A percentile compares a stretch with the other conserved stretches of the same genome.
Evolutionary conservation across 108 stramenopile species (phyloP).

Genomic region (Ochromonas danica): DNA sequence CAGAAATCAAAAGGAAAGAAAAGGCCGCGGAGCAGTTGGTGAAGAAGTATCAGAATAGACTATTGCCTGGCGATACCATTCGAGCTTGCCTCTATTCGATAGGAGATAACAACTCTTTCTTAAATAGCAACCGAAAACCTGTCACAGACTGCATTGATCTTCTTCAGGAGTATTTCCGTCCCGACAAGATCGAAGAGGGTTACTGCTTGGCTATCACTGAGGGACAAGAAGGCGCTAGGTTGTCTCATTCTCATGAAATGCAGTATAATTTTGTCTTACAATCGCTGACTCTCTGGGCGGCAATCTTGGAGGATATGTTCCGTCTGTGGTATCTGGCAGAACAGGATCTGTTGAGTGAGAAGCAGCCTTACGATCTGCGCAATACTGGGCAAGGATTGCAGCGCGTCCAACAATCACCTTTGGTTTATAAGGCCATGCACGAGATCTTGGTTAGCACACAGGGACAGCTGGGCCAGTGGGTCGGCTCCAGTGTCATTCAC

Average conservation of each 20-base stretch:
- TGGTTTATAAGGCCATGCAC: slow-evolving; percentile 73
- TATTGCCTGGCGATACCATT: slow-evolving; percentile 58
- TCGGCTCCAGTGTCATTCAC: slow-evolving; percentile 73
- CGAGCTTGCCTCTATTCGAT: slow-evolving; percentile 74
- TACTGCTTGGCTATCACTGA: slow-evolving; percentile 66
- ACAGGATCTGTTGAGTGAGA: slow-evolving; percentile 64
- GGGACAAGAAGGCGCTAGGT: slow-evolving; percentile 68
- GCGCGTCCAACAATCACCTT: slow-evolving; percentile 71
- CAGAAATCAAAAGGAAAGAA: slow-evolving; percentile 67
- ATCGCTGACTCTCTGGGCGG: slow-evolving; percentile 66
- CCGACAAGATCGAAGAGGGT: slow-evolving; percentile 31
- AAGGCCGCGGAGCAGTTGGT: slow-evolving; percentile 59
- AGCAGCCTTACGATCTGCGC: slow-evolving; percentile 61
- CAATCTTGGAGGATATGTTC: slow-evolving; percentile 75
- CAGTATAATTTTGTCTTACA: slow-evolving; percentile 74
- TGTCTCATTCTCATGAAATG: slow-evolving; percentile 71
- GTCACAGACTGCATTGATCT: slow-evolving; percentile 69
- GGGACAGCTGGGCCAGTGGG: slow-evolving; percentile 58
- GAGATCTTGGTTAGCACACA: slow-evolving; percentile 53
- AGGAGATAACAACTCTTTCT: slow-evolving; percentile 75
- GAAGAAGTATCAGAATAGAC: slow-evolving; percentile 47
- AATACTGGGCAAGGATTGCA: slow-evolving; percentile 79
- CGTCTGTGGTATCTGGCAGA: slow-evolving; percentile 76
- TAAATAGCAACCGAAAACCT: slow-evolving; percentile 76
- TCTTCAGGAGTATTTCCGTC: slow-evolving; percentile 58